Base-by-base conservation (phyloP, 2,329 filamentous ascomycete species). In the Esteya vermicola region DNA sequence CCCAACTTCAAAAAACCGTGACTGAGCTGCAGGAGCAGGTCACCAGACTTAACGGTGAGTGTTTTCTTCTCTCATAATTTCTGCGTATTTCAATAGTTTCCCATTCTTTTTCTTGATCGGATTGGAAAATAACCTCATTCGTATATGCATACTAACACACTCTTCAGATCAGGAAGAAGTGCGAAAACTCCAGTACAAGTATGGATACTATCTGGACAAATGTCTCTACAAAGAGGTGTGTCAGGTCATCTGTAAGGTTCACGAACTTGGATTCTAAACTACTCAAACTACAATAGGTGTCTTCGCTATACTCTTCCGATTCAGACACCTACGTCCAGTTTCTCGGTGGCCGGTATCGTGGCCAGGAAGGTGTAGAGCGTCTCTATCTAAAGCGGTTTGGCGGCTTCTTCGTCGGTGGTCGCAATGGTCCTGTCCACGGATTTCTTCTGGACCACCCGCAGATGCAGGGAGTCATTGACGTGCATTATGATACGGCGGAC, bases 131-230 rank as follows among this genome's bases (percentile, higher is more conserved):
- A n/a, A n/a, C n/a, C n/a, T n/a, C n/a, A n/a, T n/a, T n/a, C n/a
- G n/a, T n/a, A n/a, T n/a, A n/a, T n/a, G n/a, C n/a, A n/a, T n/a
- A n/a, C 13, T 36, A 18, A 36, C 25, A 9, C 3, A 21, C n/a
- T 10, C 6, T 25, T n/a, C 23, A 68, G 68, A 71, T 42, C 66
- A 72, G 50, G 63, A 67, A 27, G 65, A 72, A 46, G 61, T 72
- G 35, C 64, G 66, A 42, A 72, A 71, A 50, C 60, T 67, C 4
- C 69, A 73, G 49, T 69, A 67, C 58, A 72, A 68, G 44, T 74
- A 73, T 52, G 70, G 69, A 21, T 73, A 74, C 52, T 74, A 73
- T 50, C 58, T 74, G 21, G 70, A 74, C 55, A 74, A 74, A 47
- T 74, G 69, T 44, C 57, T 74, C 2, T 74, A 72, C 54, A 62